Conservation (phyloP, 768 basidiomycete genomes). For the Terana coerulea region DNA sequence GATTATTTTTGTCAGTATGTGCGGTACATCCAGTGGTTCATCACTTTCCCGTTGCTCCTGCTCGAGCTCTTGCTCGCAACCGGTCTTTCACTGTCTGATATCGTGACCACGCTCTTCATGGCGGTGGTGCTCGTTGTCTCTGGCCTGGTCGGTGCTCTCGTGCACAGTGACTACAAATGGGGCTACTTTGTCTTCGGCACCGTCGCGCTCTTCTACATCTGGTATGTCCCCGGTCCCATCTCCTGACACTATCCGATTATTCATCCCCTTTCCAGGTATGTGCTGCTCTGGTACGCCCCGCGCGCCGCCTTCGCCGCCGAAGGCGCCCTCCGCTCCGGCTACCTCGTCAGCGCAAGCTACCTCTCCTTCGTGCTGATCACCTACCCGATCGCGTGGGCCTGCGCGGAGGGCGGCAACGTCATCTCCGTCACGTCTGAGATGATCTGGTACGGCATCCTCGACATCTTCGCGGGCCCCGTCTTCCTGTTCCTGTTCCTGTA, state of each 20-base stretch:
- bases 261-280: slow-evolving; percentile 21
- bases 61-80: slow-evolving; percentile 44
- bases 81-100: slow-evolving; percentile 41
- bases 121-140: slow-evolving; percentile 39
- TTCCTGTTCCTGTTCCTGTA: slow-evolving; percentile 31
- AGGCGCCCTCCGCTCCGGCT: slow-evolving; percentile 20
- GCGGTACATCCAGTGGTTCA: slow-evolving; percentile 49
- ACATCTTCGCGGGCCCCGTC: slow-evolving; percentile 34
- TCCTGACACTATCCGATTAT: not conserved
- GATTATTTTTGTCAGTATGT: slow-evolving; percentile 30
- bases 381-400: slow-evolving; percentile 57
- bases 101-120: slow-evolving; percentile 44
- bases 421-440: slow-evolving; percentile 49
- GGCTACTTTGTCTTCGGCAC: slow-evolving; percentile 44
- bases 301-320: slow-evolving; percentile 24
- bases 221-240: slow-evolving; percentile 13
- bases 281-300: slow-evolving; percentile 26
- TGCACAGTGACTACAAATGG: slow-evolving; percentile 47
- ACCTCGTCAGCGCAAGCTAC: slow-evolving; percentile 33
- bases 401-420: slow-evolving; percentile 46
- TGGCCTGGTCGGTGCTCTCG: slow-evolving; percentile 45
- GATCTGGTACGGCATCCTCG: slow-evolving; percentile 50
- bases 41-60: slow-evolving; percentile 48
- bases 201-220: slow-evolving; percentile 39
- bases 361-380: slow-evolving; percentile 49